These are phyloP conservation scores for Podaxis sp. DNA, from an alignment of 768 basidiomycete species.

Conservation along the genomic window DNA sequence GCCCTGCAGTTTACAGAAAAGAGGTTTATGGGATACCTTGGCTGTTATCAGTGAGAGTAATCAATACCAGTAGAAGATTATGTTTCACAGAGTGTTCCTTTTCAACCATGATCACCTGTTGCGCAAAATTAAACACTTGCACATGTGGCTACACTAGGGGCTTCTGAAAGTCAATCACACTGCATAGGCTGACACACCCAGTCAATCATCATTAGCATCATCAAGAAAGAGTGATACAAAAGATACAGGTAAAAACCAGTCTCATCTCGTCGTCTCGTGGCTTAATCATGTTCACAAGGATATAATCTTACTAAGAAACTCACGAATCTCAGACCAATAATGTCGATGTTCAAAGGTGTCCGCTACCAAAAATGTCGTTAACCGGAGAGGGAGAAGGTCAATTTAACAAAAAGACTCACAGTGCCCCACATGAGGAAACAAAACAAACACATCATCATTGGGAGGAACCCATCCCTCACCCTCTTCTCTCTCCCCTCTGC, in stretches of 20 bases:
- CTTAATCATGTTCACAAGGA: background rate
- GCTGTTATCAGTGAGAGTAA: too few species aligned
- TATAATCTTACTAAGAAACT: background rate
- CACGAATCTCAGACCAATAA: too few species aligned
- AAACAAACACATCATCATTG: conserved; percentile 4
- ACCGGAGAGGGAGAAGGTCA: too few species aligned
- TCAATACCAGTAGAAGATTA: too few species aligned
- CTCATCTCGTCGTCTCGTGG: background rate
- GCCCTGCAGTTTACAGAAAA: too few species aligned
- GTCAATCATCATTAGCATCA: background rate
- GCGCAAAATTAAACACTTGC: too few species aligned
- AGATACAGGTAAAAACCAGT: background rate
- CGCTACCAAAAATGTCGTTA: background rate
- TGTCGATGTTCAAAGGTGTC: background rate
- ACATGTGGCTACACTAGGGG: too few species aligned
- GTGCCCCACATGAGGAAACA: conserved; percentile 6
- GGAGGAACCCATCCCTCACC: background rate
- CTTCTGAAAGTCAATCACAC: too few species aligned
- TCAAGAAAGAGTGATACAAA: background rate
- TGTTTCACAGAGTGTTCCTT: too few species aligned
- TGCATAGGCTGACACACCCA: too few species aligned
- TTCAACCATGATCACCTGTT: too few species aligned
- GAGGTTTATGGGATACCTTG: too few species aligned
- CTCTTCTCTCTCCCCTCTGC: background rate
- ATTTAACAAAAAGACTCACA: conserved; percentile 2